A percentile compares a stretch with the other conserved stretches of the same genome.
Conservation (phyloP, 495 filamentous ascomycete genomes). For the Lophiotrema nucula region DNA sequence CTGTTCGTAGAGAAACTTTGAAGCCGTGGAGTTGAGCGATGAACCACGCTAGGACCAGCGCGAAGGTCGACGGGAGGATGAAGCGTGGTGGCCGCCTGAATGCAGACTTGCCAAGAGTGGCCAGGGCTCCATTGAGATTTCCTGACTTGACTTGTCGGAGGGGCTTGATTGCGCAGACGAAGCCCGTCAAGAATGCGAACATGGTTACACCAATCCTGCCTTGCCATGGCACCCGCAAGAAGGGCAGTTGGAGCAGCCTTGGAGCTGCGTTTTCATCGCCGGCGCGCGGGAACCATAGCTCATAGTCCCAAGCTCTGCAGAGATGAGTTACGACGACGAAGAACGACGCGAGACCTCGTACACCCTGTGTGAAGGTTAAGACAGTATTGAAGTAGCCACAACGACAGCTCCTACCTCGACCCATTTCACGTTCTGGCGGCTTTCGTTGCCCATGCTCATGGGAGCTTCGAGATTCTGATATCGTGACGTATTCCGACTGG, state of each 20-base stretch:
- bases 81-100: slow-evolving; percentile 64
- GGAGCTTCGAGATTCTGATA: background rate
- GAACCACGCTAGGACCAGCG: slow-evolving; percentile 54
- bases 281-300: slow-evolving; percentile 54
- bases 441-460: slow-evolving; percentile 7
- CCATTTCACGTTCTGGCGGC: slow-evolving; percentile 64
- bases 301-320: slow-evolving; percentile 57
- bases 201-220: slow-evolving; percentile 63
- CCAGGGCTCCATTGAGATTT: slow-evolving; percentile 52
- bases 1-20: slow-evolving; percentile 53
- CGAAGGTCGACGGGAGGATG: slow-evolving; percentile 59
- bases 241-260: slow-evolving; percentile 57
- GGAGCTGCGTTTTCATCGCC: slow-evolving; percentile 48
- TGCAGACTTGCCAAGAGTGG: slow-evolving; percentile 58
- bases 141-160: slow-evolving; percentile 59
- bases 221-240: slow-evolving; percentile 62
- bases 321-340: slow-evolving; percentile 65
- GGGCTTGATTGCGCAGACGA: slow-evolving; percentile 66
- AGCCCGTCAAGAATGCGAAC: slow-evolving; percentile 66
- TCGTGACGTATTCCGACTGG: too few relatives aligned
- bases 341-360: slow-evolving; percentile 63
- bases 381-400: too few relatives aligned
- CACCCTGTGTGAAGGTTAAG: slow-evolving; percentile 40
- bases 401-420: slow-evolving; percentile 48
- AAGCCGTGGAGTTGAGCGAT: slow-evolving; percentile 60